Evolutionary conservation across 306 rosid species (phyloP).

Genomic region (Pachyrhizus erosus): DNA sequence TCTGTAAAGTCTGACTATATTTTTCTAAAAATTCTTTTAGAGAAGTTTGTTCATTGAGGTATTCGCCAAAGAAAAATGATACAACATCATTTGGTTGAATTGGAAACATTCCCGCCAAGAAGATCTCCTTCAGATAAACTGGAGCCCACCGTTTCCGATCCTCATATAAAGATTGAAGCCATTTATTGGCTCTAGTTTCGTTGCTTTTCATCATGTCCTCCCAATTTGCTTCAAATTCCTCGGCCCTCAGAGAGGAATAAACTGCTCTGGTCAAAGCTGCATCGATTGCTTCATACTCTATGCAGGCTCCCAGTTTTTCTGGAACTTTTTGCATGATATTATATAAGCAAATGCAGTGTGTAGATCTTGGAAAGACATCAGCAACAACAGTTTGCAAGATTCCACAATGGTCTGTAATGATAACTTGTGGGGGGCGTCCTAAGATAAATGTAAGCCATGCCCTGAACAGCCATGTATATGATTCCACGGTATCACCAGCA

Average conservation of each 20-base stretch:
- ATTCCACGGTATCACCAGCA: conserved; percentile 60
- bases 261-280: conserved; percentile 57
- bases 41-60: conserved; percentile 56
- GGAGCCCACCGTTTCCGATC: conserved; percentile 77
- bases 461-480: conserved; percentile 76
- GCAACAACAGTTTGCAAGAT: conserved; percentile 60
- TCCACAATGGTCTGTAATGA: conserved; percentile 57
- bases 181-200: conserved; percentile 58
- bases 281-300: conserved; percentile 56
- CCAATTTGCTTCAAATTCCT: conserved; percentile 74
- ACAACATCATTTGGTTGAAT: conserved; percentile 53
- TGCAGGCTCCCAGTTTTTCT: conserved; percentile 56
- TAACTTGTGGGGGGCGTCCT: conserved; percentile 79
- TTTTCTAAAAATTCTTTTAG: conserved; percentile 60
- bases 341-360: conserved; percentile 62
- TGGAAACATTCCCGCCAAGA: conserved; percentile 68
- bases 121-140: conserved; percentile 59
- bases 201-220: conserved; percentile 65
- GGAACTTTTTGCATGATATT: conserved; percentile 61
- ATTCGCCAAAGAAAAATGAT: conserved; percentile 54
- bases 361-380: conserved; percentile 80
- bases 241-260: conserved; percentile 61
- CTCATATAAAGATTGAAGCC: conserved; percentile 72
- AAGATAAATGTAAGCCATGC: conserved; percentile 75
- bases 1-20: conserved; percentile 60